These are phyloP conservation scores for Furculomyces boomerangus DNA, from an alignment of 371 early-diverging fungal genomes.

Conservation along the genomic window DNA sequence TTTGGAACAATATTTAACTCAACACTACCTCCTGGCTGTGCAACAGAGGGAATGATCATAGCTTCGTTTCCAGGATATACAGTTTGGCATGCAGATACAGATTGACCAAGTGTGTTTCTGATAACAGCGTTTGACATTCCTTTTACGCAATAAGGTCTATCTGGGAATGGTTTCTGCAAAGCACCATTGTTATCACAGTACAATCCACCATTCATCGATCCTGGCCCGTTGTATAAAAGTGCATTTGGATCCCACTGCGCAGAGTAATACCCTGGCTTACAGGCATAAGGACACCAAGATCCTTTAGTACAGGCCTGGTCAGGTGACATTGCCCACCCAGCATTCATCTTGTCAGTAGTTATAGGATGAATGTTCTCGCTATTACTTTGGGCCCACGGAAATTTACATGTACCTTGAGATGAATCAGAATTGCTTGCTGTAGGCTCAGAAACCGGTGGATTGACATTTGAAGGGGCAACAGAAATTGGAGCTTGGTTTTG, in stretches of 20 bases:
- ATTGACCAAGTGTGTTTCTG: constrained; percentile 13
- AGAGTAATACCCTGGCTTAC: constrained; percentile 22
- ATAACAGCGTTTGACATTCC: constrained; percentile 17
- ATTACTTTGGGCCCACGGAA: constrained; percentile 18
- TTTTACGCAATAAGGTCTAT: constrained; percentile 12
- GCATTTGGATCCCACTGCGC: constrained; percentile 23
- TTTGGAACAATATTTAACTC: constrained; percentile 20
- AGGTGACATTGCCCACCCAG: constrained; percentile 30
- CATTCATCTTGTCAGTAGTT: constrained; percentile 14
- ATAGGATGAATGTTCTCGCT: constrained; percentile 20
- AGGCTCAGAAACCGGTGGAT: background rate
- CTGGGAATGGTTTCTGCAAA: constrained; percentile 18
- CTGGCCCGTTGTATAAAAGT: constrained; percentile 10
- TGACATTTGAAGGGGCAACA: background rate
- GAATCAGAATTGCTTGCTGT: background rate
- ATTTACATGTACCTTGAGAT: constrained; percentile 3
- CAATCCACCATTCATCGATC: constrained; percentile 26
- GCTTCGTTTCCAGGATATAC: constrained; percentile 28
- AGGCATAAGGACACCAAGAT: constrained; percentile 26
- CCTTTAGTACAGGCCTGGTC: constrained; percentile 17
- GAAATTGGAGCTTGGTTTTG: background rate
- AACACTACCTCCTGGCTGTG: constrained; percentile 5
- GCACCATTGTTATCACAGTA: constrained; percentile 14
- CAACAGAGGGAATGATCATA: constrained; percentile 28
- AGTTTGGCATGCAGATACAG: constrained; percentile 27